Conservation (phyloP, 345 rosid genomes). For the Mercurialis annua region DNA sequence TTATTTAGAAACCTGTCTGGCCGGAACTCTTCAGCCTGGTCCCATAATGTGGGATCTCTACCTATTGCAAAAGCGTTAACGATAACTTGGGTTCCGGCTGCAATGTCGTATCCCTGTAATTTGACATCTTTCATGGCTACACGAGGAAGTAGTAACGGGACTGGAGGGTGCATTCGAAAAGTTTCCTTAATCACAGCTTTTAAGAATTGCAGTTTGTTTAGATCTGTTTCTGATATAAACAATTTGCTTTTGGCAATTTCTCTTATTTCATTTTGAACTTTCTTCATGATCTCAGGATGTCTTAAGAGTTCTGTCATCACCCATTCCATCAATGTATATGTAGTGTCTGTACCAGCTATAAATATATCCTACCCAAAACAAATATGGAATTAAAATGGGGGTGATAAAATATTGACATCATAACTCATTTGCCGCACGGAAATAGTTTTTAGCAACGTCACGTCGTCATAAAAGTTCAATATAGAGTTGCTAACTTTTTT, state of each 20-base stretch:
- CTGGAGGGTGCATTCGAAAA: slow-evolving; percentile 38
- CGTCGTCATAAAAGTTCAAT: too few relatives aligned
- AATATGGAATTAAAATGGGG: too few relatives aligned
- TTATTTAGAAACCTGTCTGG: slow-evolving; percentile 38
- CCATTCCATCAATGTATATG: slow-evolving; percentile 36
- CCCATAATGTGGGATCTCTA: slow-evolving; percentile 32
- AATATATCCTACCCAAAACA: slow-evolving; percentile 25
- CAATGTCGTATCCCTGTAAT: slow-evolving; percentile 26
- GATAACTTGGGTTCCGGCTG: slow-evolving; percentile 25
- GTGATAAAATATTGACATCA: too few relatives aligned
- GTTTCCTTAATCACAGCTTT: slow-evolving; percentile 41
- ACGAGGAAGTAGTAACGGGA: slow-evolving; percentile 34
- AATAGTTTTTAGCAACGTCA: too few relatives aligned
- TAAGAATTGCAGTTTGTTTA: slow-evolving; percentile 24
- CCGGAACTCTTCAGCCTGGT: slow-evolving; percentile 23
- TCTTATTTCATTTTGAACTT: slow-evolving; percentile 24
- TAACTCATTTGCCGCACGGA: too few relatives aligned
- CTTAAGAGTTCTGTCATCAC: slow-evolving; percentile 37
- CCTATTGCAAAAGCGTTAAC: slow-evolving; percentile 36
- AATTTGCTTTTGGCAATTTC: background rate
- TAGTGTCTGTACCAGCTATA: slow-evolving; percentile 39
- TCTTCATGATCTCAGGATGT: slow-evolving; percentile 31
- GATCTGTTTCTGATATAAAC: slow-evolving; percentile 7
- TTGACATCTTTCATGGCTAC: slow-evolving; percentile 23
- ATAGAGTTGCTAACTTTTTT: too few relatives aligned